Evolutionary conservation across 768 basidiomycete genomes (phyloP).

Genomic region (Termitomyces sp.): DNA sequence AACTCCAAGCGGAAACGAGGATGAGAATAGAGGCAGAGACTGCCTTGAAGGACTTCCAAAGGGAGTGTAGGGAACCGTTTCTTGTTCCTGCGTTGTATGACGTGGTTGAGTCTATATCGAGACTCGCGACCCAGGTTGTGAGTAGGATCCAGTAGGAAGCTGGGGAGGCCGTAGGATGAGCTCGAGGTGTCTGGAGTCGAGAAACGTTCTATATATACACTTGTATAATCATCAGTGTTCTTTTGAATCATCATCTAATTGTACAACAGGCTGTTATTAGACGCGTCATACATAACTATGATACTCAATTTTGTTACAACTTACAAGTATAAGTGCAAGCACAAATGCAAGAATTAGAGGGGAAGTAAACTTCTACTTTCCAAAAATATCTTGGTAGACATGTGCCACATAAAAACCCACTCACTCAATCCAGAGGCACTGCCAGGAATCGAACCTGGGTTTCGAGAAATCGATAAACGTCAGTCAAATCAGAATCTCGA

Average conservation of each 20-base stretch:
- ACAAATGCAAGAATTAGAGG: no score
- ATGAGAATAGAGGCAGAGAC: conserved; percentile 42
- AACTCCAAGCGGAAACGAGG: conserved; percentile 36
- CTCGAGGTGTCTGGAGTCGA: neutral
- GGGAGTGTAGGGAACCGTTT: conserved; percentile 53
- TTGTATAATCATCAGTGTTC: neutral
- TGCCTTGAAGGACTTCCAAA: conserved; percentile 43
- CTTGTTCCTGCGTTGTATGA: conserved; percentile 56
- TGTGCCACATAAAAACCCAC: no score
- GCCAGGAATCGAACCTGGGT: no score
- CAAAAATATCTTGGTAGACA: no score
- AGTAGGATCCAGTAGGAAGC: conserved; percentile 7
- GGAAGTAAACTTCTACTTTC: no score
- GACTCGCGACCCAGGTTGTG: conserved; percentile 35
- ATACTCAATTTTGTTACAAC: no score
- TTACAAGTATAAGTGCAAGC: no score
- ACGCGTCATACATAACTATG: no score
- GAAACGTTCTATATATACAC: neutral
- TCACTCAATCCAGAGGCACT: no score
- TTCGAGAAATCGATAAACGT: no score
- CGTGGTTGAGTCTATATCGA: conserved; percentile 50
- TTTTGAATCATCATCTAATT: neutral
- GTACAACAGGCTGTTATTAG: neutral
- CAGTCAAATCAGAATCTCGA: no score
- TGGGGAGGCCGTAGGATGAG: neutral